phyloP scores from a whole-genome alignment of 352 stramenopile genomes.

The Phytopythium aichiense region DNA sequence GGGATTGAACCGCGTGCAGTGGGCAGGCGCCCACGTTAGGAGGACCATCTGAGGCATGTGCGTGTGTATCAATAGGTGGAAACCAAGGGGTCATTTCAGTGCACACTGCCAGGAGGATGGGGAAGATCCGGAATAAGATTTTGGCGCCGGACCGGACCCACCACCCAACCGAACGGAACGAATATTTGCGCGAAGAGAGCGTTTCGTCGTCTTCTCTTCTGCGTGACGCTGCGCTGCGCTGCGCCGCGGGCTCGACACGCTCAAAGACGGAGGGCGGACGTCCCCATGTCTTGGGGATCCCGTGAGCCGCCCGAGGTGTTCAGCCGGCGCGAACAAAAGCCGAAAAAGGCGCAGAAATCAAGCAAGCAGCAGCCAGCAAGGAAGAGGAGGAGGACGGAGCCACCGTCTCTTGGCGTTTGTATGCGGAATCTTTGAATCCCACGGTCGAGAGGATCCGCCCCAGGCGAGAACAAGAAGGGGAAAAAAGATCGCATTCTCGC shows the following conservation, averaged over 20 bases:
- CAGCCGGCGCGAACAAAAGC: neutral
- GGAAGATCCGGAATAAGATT: constrained; percentile 2
- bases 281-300: no score
- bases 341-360: neutral
- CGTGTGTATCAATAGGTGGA: constrained; percentile 9
- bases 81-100: neutral
- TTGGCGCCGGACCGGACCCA: neutral
- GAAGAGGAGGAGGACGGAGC: neutral
- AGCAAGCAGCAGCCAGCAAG: neutral
- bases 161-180: neutral
- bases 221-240: no score
- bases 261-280: no score
- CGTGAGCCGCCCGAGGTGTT: no score
- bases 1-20: constrained; percentile 9
- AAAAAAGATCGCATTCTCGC: constrained; percentile 18
- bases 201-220: neutral
- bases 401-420: neutral
- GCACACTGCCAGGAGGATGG: no score
- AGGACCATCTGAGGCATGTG: neutral
- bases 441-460: neutral
- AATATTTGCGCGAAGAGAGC: constrained; percentile 2
- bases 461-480: neutral
- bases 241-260: no score
- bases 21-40: constrained; percentile 4
- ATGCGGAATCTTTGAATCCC: constrained; percentile 5